phyloP scores from a whole-genome alignment of 179 eudicot genomes.

The Patellifolia procumbens region DNA sequence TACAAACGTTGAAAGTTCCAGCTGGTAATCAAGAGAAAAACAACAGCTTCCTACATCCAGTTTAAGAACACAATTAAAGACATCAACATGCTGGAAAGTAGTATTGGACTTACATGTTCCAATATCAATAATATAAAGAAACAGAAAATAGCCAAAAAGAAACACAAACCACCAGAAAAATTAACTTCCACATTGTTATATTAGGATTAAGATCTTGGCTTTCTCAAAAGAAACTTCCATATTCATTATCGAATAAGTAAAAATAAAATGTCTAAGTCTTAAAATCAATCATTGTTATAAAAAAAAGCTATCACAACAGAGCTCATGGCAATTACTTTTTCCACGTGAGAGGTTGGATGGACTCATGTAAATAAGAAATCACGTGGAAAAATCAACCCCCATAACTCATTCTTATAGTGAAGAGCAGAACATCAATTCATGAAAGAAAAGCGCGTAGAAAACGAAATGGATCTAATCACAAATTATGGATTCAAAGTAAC shows the following conservation, averaged over 20 bases:
- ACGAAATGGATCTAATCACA: too few relatives aligned
- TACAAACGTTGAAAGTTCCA: constrained; percentile 22
- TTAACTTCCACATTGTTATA: not conserved
- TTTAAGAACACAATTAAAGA: constrained; percentile 11
- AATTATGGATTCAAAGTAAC: too few relatives aligned
- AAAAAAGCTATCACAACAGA: not conserved
- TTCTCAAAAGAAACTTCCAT: not conserved
- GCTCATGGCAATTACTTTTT: too few relatives aligned
- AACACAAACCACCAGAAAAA: not conserved
- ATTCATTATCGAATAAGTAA: too few relatives aligned
- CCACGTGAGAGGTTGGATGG: too few relatives aligned
- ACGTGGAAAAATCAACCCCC: too few relatives aligned
- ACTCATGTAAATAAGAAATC: too few relatives aligned
- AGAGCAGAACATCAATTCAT: too few relatives aligned
- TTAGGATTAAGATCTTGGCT: not conserved
- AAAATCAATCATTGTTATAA: not conserved
- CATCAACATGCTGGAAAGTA: constrained; percentile 26
- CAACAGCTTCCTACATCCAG: constrained; percentile 13
- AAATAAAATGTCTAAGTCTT: too few relatives aligned
- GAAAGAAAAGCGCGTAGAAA: too few relatives aligned
- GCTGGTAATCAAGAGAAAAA: constrained; percentile 18
- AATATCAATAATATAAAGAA: not conserved
- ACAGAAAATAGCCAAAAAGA: not conserved
- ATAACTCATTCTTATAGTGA: too few relatives aligned
- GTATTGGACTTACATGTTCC: constrained; percentile 1